Evolutionary conservation across 176 grass and related monocot species (phyloP), one percentile per base, ranked within the genome.

Genomic region (Typha latifolia): DNA sequence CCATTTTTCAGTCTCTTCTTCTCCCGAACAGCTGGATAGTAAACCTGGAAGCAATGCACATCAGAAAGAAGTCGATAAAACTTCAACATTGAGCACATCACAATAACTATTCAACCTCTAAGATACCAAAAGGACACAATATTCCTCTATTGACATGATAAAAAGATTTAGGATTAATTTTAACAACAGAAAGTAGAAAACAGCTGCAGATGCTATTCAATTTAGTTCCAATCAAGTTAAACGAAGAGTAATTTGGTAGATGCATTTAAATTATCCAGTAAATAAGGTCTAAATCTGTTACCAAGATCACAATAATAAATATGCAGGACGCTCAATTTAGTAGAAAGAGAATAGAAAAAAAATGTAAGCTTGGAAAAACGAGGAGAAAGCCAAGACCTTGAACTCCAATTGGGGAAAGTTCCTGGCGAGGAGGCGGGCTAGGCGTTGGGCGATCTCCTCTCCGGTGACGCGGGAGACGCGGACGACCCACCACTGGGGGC

Each of bases 401-500:
- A 93, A 99, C 9, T 85, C 27, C n/a, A 90, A 18, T 8, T 86
- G 67, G 2, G 83, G 51, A 63, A 66, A 90, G 9, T 62, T 52
- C 15, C 78, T 74, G 5, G 83, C 76, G 50, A 93, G 80, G 24
- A 76, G 69, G 51, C 67, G 78, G 59, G 86, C 72, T 52, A 99
- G 79, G 68, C 71, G 67, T 2, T 85, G 77, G 16, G 85, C 85
- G 29, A 75, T 80, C 68, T 97, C 88, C 55, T 81, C 80, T 32
- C 83, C 80, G 51, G 70, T 73, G n/a, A 76, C 86, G 71, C 80
- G 87, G 61, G 88, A 82, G 67, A 99, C 81, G 56, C 80, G 85
- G 62, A 99, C 73, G 66, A 86, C 70, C 89, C 94, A 92, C 94
- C 94, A 99, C 80, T 87, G 89, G 49, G 79, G 81, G 1, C 94